Percentiles rank a stretch among this genome's conserved stretches.
Evolutionary conservation across 192 early-diverging fungal species (phyloP).

Genomic region (Backusella morwellensis): DNA sequence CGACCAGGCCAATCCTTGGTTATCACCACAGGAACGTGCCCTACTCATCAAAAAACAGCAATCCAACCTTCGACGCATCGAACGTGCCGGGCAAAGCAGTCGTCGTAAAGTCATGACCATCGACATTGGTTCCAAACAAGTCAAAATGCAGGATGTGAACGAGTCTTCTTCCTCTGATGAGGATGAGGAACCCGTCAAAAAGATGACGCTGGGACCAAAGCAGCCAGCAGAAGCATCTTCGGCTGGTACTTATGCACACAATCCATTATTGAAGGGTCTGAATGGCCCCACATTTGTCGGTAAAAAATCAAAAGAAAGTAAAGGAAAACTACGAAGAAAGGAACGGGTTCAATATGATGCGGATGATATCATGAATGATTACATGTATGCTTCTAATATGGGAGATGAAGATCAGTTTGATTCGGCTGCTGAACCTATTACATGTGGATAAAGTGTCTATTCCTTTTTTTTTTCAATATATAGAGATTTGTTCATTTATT

Average conservation of each 20-base stretch:
- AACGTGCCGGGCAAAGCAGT: slow-evolving; percentile 31
- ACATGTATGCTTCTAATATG: slow-evolving; percentile 11
- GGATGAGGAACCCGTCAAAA: slow-evolving; percentile 23
- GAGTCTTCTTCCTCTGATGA: slow-evolving; percentile 19
- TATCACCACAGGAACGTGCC: slow-evolving; percentile 45
- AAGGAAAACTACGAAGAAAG: slow-evolving; percentile 13
- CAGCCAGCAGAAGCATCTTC: slow-evolving; percentile 13
- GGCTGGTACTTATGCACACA: slow-evolving; percentile 33
- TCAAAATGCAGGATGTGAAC: slow-evolving; percentile 37
- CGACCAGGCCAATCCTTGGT: slow-evolving; percentile 51
- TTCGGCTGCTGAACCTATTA: neutral
- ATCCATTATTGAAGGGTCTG: slow-evolving; percentile 32
- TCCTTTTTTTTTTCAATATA: neutral
- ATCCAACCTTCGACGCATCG: slow-evolving; percentile 42
- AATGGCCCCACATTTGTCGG: slow-evolving; percentile 22
- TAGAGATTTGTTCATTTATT: neutral
- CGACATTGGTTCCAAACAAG: slow-evolving; percentile 41
- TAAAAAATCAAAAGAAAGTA: neutral
- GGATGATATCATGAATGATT: slow-evolving; percentile 12
- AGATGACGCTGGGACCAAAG: neutral
- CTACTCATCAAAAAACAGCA: slow-evolving; percentile 39
- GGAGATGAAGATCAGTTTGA: slow-evolving; percentile 26
- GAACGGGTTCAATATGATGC: neutral
- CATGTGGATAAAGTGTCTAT: neutral
- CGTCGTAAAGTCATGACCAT: slow-evolving; percentile 53